Evolutionary conservation across 2,329 filamentous ascomycete species (phyloP).

Genomic region (Fusarium ramigenum): DNA sequence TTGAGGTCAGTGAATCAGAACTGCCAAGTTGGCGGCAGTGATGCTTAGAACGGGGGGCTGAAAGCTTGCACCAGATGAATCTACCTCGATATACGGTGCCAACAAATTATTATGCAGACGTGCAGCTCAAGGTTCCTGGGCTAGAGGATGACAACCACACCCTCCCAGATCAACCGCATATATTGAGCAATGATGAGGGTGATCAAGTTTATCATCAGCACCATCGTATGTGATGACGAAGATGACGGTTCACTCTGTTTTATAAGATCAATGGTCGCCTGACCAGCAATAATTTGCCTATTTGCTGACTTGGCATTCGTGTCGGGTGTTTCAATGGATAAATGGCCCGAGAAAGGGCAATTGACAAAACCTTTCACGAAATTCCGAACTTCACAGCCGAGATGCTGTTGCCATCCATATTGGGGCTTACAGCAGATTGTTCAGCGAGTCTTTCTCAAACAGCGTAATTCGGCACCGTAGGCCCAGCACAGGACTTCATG

Average conservation of each 20-base stretch:
- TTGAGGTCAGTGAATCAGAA: not conserved
- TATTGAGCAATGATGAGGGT: not conserved
- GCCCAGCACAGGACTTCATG: not conserved
- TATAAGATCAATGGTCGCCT: slow-evolving; percentile 25
- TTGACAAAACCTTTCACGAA: not conserved
- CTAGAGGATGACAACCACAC: slow-evolving; percentile 13
- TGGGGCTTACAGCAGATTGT: not conserved
- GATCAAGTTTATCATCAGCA: not conserved
- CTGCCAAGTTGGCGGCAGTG: not conserved
- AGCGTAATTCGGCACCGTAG: no score
- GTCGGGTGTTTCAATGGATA: not conserved
- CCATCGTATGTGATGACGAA: not conserved
- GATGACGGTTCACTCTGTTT: not conserved
- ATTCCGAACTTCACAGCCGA: not conserved
- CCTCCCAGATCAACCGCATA: not conserved
- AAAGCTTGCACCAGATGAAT: not conserved
- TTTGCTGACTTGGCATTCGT: slow-evolving; percentile 11
- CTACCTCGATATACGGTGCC: not conserved
- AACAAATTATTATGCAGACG: not conserved
- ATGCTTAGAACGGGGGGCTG: not conserved
- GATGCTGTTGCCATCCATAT: not conserved
- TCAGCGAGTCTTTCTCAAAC: not conserved
- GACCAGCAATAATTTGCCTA: slow-evolving; percentile 6
- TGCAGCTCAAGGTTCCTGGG: slow-evolving; percentile 8
- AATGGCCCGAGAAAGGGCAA: not conserved